These are phyloP conservation scores for Wickerhamomyces subpelliculosus DNA, from an alignment of 805 yeast genomes.

Conservation along the genomic window DNA sequence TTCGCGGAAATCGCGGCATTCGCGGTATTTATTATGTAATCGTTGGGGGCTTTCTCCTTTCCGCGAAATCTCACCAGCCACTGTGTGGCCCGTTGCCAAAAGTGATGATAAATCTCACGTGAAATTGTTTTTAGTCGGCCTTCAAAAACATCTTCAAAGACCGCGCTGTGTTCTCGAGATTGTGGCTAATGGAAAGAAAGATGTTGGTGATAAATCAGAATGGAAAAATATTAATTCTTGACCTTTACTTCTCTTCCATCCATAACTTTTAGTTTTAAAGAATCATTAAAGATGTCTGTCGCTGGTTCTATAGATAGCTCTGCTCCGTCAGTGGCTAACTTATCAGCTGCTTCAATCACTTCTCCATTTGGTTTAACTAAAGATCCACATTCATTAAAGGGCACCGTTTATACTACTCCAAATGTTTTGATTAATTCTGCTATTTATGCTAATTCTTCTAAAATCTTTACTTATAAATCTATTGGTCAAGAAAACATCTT, in stretches of 20 bases:
- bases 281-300: constrained; percentile 12
- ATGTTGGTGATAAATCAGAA: background rate
- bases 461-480: constrained; percentile 65
- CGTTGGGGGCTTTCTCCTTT: too few relatives aligned
- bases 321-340: constrained; percentile 16
- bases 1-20: too few relatives aligned
- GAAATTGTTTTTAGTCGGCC: background rate
- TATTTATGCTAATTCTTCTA: constrained; percentile 39
- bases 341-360: constrained; percentile 32
- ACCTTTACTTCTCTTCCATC: background rate
- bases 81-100: too few relatives aligned
- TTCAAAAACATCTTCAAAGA: too few relatives aligned
- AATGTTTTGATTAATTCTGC: constrained; percentile 47
- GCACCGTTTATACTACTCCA: constrained; percentile 47
- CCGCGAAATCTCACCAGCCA: background rate
- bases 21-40: too few relatives aligned
- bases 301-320: constrained; percentile 16
- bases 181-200: constrained; percentile 1
- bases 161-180: background rate
- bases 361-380: constrained; percentile 58
- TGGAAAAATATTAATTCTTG: background rate
- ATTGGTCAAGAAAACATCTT: constrained; percentile 54
- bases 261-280: too few relatives aligned
- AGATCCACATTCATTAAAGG: constrained; percentile 45
- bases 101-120: background rate